phyloP scores from a whole-genome alignment of 179 eudicot genomes.

The Spinacia oleracea region DNA sequence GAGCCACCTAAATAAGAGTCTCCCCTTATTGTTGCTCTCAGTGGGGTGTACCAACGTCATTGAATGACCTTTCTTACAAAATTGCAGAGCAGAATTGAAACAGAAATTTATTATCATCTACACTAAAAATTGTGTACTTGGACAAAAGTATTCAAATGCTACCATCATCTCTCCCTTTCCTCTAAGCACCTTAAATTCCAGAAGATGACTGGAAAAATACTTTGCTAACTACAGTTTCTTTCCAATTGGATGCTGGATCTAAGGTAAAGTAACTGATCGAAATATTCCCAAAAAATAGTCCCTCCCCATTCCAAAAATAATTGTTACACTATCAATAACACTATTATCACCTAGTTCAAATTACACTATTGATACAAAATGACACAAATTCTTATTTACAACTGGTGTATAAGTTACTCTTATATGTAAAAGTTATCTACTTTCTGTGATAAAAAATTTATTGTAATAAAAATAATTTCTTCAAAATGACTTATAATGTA shows the following conservation, averaged over 20 bases:
- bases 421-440: too few species aligned
- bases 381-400: too few species aligned
- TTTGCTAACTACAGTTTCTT: slow-evolving; percentile 1
- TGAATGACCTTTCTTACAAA: slow-evolving; percentile 18
- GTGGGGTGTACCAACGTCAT: slow-evolving; percentile 12
- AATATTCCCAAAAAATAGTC: background rate
- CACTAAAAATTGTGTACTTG: slow-evolving; percentile 29
- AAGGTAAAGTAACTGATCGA: background rate
- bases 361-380: too few species aligned
- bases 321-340: too few species aligned
- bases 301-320: background rate
- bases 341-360: background rate
- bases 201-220: background rate
- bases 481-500: too few species aligned
- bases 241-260: background rate
- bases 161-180: slow-evolving; percentile 16
- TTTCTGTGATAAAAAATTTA: too few species aligned
- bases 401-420: too few species aligned
- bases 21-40: too few species aligned
- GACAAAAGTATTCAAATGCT: slow-evolving; percentile 11
- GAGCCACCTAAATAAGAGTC: too few species aligned
- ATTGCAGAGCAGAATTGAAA: slow-evolving; percentile 1
- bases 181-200: background rate
- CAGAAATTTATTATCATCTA: slow-evolving; percentile 23
- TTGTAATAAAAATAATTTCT: too few species aligned